Conservation (phyloP, 257 asterid genomes). For the Solanum pinnatisectum region DNA sequence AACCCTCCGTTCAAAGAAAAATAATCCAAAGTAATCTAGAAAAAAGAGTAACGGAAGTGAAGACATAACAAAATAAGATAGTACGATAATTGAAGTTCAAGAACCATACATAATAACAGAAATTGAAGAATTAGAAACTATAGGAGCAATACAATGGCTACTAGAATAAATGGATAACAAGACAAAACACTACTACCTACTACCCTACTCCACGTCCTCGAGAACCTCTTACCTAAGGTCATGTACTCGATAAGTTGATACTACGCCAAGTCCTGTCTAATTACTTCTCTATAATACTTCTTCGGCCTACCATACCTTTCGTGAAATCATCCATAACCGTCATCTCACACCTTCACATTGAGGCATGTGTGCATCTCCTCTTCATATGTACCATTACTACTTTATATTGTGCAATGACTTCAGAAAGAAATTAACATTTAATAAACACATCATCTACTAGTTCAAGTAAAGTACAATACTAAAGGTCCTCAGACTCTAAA, state of each 20-base stretch:
- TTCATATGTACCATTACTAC: not conserved
- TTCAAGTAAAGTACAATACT: no score
- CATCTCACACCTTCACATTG: not conserved
- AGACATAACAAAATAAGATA: not conserved
- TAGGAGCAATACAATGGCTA: not conserved
- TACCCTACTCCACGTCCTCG: not conserved
- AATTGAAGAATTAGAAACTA: no score
- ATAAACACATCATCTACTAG: not conserved
- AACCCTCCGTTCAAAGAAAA: no score
- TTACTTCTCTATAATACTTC: not conserved
- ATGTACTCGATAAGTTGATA: not conserved
- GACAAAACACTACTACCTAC: not conserved
- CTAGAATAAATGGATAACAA: not conserved
- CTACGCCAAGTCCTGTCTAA: not conserved
- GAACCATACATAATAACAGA: no score
- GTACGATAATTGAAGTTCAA: no score
- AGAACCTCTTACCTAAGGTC: not conserved
- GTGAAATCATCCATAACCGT: no score
- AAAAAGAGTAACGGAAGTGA: not conserved
- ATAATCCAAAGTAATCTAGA: not conserved
- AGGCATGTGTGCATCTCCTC: not conserved
- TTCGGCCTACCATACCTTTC: no score
- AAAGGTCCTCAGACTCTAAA: no score
- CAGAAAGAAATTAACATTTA: not conserved
- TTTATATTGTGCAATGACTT: not conserved